phyloP scores from a whole-genome alignment of 139 green algal genomes.

The Chloropicon primus region DNA sequence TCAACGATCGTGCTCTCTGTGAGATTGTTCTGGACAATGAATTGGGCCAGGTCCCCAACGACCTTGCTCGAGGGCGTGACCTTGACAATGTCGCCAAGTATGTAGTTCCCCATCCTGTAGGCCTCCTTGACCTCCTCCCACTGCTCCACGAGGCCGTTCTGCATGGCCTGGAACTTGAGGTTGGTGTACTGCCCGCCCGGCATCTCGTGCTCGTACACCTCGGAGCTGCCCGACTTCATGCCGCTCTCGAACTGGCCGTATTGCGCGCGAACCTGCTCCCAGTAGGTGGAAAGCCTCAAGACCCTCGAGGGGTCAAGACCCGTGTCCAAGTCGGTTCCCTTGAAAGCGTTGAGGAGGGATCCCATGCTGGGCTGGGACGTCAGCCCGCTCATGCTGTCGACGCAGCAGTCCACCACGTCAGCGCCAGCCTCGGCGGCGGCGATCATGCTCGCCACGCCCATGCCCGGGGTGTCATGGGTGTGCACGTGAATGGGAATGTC shows the following conservation, averaged over 20 bases:
- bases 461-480: conserved; percentile 84
- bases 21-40: conserved; percentile 86
- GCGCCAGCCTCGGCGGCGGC: conserved; percentile 63
- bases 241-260: conserved; percentile 79
- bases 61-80: conserved; percentile 67
- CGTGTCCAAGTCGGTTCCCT: conserved; percentile 64
- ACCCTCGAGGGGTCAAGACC: conserved; percentile 12
- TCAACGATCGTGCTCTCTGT: conserved; percentile 61
- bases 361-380: conserved; percentile 70
- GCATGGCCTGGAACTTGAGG: conserved; percentile 68
- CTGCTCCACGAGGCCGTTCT: conserved; percentile 61
- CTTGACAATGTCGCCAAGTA: conserved; percentile 74
- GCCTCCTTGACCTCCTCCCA: conserved; percentile 68
- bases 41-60: conserved; percentile 89
- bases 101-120: conserved; percentile 77
- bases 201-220: conserved; percentile 94
- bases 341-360: conserved; percentile 58
- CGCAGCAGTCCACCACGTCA: conserved; percentile 72
- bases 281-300: background rate
- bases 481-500: conserved; percentile 66
- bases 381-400: conserved; percentile 67
- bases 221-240: conserved; percentile 33
- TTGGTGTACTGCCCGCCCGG: conserved; percentile 84
- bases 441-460: conserved; percentile 53
- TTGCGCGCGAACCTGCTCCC: conserved; percentile 59